phyloP scores from a whole-genome alignment of 768 basidiomycete species.

The Russula sp. region DNA sequence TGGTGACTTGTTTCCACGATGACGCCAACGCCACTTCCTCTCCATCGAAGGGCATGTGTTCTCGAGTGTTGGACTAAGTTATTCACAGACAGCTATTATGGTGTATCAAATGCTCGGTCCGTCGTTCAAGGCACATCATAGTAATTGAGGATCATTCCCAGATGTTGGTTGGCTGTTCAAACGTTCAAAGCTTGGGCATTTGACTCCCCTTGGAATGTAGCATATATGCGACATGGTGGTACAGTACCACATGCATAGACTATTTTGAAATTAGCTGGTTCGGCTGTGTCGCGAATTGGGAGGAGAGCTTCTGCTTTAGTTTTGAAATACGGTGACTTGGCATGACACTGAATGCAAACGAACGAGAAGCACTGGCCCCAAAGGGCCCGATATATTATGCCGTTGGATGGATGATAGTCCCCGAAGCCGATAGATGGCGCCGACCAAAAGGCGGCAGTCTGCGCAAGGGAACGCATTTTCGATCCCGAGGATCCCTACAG shows the following conservation, averaged over 20 bases:
- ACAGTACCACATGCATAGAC: neutral
- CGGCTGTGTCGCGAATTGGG: neutral
- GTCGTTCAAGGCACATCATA: neutral
- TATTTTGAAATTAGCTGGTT: neutral
- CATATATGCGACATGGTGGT: neutral
- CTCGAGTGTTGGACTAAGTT: neutral
- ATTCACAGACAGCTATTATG: neutral
- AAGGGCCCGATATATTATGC: constrained; percentile 3
- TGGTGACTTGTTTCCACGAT: neutral
- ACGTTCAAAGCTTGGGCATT: neutral
- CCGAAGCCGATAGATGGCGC: constrained; percentile 4
- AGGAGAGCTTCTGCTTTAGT: neutral
- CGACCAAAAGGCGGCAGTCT: neutral
- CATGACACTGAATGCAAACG: neutral
- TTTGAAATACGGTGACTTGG: neutral
- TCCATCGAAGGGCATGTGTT: neutral
- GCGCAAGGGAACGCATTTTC: neutral
- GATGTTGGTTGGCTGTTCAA: neutral
- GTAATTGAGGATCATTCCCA: neutral
- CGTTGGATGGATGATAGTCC: neutral
- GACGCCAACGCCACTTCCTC: neutral
- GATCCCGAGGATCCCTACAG: neutral
- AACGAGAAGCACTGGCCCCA: neutral
- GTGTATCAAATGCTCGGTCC: neutral
- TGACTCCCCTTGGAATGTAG: neutral